These are phyloP conservation scores for Globisporangium spinosum DNA, from an alignment of 352 stramenopile genomes.

Conservation along the genomic window DNA sequence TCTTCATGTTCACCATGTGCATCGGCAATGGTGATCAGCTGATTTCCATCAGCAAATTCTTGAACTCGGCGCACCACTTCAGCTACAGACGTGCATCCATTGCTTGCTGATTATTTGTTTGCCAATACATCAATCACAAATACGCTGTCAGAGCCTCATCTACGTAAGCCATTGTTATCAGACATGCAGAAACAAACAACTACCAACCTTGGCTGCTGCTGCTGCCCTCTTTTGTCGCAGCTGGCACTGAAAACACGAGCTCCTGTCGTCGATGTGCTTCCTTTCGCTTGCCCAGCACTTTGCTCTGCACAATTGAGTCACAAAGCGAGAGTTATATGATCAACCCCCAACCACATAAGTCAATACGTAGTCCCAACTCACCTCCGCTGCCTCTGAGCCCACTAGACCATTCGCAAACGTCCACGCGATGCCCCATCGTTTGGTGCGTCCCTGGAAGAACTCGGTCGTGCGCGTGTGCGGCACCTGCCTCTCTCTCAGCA, in stretches of 20 bases:
- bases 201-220: constrained; percentile 10
- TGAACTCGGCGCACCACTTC: constrained; percentile 41
- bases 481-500: constrained; percentile 67
- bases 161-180: too few relatives aligned
- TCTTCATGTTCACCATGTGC: constrained; percentile 4
- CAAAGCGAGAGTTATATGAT: too few relatives aligned
- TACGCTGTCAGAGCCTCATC: background rate
- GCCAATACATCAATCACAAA: background rate
- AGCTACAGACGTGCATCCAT: constrained; percentile 38
- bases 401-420: constrained; percentile 58
- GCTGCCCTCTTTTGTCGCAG: background rate
- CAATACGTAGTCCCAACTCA: constrained; percentile 21
- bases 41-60: constrained; percentile 31
- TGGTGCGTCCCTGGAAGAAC: constrained; percentile 93
- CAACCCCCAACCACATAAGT: constrained; percentile 14
- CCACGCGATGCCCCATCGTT: constrained; percentile 93
- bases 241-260: constrained; percentile 46
- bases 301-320: constrained; percentile 27
- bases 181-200: background rate
- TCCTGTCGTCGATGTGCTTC: constrained; percentile 59
- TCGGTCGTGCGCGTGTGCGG: constrained; percentile 88
- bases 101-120: constrained; percentile 6
- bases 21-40: constrained; percentile 11
- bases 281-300: constrained; percentile 83
- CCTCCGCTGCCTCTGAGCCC: constrained; percentile 25